These are phyloP conservation scores for Remersonia thermophila DNA, from an alignment of 2,329 filamentous ascomycete genomes.

Conservation along the genomic window DNA sequence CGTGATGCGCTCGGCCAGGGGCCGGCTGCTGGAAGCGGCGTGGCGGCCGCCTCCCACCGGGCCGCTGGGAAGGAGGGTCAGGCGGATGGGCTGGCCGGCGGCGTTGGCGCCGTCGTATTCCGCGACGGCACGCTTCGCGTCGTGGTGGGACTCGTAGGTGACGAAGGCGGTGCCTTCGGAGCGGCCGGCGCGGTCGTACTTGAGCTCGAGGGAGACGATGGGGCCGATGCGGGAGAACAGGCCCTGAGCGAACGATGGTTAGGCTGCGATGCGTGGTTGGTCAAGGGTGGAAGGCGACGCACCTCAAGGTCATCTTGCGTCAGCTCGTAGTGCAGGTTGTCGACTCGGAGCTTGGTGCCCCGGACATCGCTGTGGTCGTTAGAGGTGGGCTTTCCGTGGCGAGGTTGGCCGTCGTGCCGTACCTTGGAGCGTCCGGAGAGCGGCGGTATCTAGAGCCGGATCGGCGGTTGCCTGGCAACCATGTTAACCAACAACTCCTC, in stretches of 20 bases:
- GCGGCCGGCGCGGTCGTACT: constrained; percentile 79
- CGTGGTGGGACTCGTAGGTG: constrained; percentile 57
- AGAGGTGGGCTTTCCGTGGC: constrained; percentile 1
- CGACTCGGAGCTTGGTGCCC: constrained; percentile 65
- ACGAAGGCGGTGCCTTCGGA: constrained; percentile 78
- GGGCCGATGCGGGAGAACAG: constrained; percentile 70
- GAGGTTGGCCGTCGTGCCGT: neutral
- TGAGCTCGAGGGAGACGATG: constrained; percentile 54
- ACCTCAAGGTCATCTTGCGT: constrained; percentile 75
- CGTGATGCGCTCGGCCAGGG: constrained; percentile 50
- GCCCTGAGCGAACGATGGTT: constrained; percentile 41
- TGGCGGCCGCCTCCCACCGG: constrained; percentile 40
- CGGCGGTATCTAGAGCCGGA: constrained; percentile 15
- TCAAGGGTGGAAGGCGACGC: constrained; percentile 13
- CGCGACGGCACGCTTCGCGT: constrained; percentile 61
- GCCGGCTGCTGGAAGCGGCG: constrained; percentile 43
- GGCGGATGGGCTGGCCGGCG: constrained; percentile 70
- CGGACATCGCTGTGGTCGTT: constrained; percentile 32
- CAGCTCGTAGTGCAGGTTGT: constrained; percentile 87
- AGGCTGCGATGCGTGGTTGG: neutral
- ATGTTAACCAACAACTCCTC: too few relatives aligned
- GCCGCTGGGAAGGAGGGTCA: constrained; percentile 50
- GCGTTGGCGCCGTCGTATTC: constrained; percentile 88
- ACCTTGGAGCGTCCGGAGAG: constrained; percentile 23
- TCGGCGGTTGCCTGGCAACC: constrained; percentile 13